A percentile compares a stretch with the other conserved stretches of the same genome.
These are phyloP conservation scores for Xylaria castorea DNA, from an alignment of 495 filamentous ascomycete species.

Conservation along the genomic window DNA sequence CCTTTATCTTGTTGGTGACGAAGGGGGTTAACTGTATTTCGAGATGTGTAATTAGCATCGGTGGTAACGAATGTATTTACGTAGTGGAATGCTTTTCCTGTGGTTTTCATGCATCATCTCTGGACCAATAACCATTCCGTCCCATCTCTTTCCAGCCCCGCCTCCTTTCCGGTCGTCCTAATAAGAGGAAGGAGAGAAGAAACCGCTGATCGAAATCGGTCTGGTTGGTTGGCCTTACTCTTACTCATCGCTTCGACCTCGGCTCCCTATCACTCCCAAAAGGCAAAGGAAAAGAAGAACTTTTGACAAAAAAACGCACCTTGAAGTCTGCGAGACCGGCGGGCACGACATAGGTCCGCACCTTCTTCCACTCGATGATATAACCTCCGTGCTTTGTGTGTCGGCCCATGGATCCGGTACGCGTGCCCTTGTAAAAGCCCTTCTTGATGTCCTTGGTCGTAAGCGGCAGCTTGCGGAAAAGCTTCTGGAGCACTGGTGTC, in stretches of 20 bases:
- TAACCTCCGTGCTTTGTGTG: conserved; percentile 89
- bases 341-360: conserved; percentile 88
- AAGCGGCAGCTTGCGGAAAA: conserved; percentile 70
- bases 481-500: conserved; percentile 69
- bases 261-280: background rate
- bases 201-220: too few relatives aligned
- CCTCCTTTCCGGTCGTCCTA: background rate
- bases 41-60: conserved; percentile 24
- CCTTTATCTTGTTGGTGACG: conserved; percentile 68
- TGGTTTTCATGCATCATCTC: background rate
- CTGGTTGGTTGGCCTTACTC: too few relatives aligned
- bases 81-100: background rate
- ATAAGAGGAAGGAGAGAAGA: too few relatives aligned
- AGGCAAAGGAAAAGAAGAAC: background rate
- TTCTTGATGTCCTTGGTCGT: conserved; percentile 92
- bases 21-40: conserved; percentile 80
- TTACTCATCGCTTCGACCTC: background rate
- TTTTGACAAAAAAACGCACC: conserved; percentile 54
- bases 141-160: background rate
- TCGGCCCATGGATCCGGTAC: conserved; percentile 82
- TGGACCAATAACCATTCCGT: background rate
- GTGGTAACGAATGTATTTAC: background rate
- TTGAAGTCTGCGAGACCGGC: conserved; percentile 70
- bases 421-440: conserved; percentile 96
- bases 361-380: conserved; percentile 80